Conservation (phyloP, 2,329 filamentous ascomycete species). For the Metarhizium sp. region DNA sequence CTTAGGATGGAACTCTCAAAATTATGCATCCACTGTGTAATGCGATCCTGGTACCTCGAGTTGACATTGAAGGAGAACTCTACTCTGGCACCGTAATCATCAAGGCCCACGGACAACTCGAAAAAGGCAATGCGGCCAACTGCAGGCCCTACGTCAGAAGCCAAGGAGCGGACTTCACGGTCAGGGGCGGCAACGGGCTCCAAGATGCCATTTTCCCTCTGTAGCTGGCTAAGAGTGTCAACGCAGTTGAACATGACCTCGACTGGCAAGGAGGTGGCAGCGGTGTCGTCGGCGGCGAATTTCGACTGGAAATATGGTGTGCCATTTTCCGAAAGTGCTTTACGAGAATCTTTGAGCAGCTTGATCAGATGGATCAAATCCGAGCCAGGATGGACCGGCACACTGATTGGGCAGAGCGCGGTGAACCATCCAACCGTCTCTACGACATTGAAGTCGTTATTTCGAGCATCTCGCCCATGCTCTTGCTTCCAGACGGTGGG, state of each 20-base stretch:
- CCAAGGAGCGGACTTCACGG: constrained; percentile 25
- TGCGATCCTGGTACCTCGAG: constrained; percentile 31
- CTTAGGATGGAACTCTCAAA: constrained; percentile 38
- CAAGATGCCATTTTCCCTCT: constrained; percentile 38
- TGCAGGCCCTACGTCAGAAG: constrained; percentile 33
- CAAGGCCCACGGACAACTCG: constrained; percentile 38
- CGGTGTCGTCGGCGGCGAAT: constrained; percentile 25
- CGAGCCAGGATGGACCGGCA: constrained; percentile 32
- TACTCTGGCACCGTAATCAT: constrained; percentile 32
- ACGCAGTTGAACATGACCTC: constrained; percentile 51
- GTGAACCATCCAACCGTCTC: constrained; percentile 54
- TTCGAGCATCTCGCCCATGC: constrained; percentile 35
- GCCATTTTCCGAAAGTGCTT: constrained; percentile 33
- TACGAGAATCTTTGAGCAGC: constrained; percentile 43
- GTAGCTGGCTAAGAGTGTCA: constrained; percentile 38
- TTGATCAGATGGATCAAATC: constrained; percentile 42
- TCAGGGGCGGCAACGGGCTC: constrained; percentile 34
- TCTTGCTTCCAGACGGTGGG: constrained; percentile 48
- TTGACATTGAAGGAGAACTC: constrained; percentile 35
- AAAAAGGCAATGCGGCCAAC: constrained; percentile 42
- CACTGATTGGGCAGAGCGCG: constrained; percentile 41
- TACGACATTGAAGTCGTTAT: constrained; percentile 38
- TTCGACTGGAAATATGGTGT: constrained; percentile 39
- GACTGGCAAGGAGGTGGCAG: constrained; percentile 34
- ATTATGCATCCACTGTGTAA: constrained; percentile 35